Conservation (phyloP, 371 early-diverging fungal genomes). For the Mortierella sp. region DNA sequence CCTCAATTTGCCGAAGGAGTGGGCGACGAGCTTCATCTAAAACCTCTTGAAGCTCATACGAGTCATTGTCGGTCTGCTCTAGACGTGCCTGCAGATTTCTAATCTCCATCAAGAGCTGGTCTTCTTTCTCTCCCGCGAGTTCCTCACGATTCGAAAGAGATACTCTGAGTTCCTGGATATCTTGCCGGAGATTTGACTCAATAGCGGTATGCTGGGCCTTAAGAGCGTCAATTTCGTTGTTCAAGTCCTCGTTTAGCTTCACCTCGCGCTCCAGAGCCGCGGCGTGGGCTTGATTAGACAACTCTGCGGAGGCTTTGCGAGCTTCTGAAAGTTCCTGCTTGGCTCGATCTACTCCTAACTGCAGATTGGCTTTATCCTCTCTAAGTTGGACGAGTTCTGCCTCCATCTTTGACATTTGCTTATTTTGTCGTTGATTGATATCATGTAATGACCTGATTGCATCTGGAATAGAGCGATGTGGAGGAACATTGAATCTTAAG, state of each 20-base stretch:
- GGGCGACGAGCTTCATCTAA: slow-evolving; percentile 73
- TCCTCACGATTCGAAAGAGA: slow-evolving; percentile 71
- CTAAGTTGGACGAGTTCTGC: slow-evolving; percentile 60
- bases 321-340: slow-evolving; percentile 53
- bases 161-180: slow-evolving; percentile 73
- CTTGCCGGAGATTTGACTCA: slow-evolving; percentile 39
- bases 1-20: slow-evolving; percentile 77
- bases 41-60: slow-evolving; percentile 67
- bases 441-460: slow-evolving; percentile 23
- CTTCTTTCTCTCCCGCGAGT: slow-evolving; percentile 73
- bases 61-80: slow-evolving; percentile 70
- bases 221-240: slow-evolving; percentile 38
- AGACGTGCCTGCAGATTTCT: slow-evolving; percentile 69
- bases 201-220: slow-evolving; percentile 26
- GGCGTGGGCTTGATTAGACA: slow-evolving; percentile 53
- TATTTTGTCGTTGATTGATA: slow-evolving; percentile 71
- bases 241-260: slow-evolving; percentile 41
- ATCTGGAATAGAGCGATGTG: slow-evolving; percentile 4
- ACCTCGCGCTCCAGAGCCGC: slow-evolving; percentile 43
- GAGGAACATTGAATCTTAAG: background rate
- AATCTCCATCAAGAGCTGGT: slow-evolving; percentile 69
- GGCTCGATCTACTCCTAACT: slow-evolving; percentile 63
- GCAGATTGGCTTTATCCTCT: slow-evolving; percentile 64
- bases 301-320: slow-evolving; percentile 31
- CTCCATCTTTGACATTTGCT: slow-evolving; percentile 73